Evolutionary conservation across 192 early-diverging fungal genomes (phyloP), one percentile per base, ranked within the genome.

Genomic region (Ambispora gerdemannii): DNA sequence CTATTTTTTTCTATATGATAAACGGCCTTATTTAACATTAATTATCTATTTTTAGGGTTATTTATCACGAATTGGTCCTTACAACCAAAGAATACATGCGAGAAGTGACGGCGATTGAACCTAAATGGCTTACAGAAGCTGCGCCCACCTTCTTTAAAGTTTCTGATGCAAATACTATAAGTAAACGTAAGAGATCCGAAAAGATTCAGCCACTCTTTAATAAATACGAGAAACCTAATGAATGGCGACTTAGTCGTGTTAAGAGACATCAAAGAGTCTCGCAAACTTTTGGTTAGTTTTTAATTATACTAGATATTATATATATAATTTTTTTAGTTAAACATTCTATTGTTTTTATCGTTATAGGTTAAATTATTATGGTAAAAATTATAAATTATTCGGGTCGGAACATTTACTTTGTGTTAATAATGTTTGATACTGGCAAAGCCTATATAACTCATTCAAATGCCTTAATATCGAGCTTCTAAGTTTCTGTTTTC

Each of bases 71-170:
- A 81, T 75, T 95, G 51, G 91, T 94, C 25, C 80, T 95, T 74
- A 95, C 93, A 24, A 92, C 90, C 1, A 94, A 94, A 70, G 93
- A 95, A 77, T 95, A 95, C 62, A 94, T 95, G 92, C 80, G 92
- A 25, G 92, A 94, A 77, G 89, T 92, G 4, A 84, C 92, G 20
- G 87, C 91, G 1, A 90, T 95, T 71, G 93, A 95, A 69, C 92
- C 93, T 10, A 92, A 92, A 74, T 95, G 93, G 93, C 80, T 95
- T 22, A 88, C 90, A n/a, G 93, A 95, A 72, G 92, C 93, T n/a
- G 96, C 95, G 17, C 97, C 97, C 25, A 96, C 89, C n/a, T 98
- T 97, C 81, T 99, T 97, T 81, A 91, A 92, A 78, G 85, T 90
- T 43, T 92, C 93, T 33, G 97, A 99, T 77, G 89, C 91, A 0